These are phyloP conservation scores for Corymbia maculata DNA, from an alignment of 345 rosid genomes.

Conservation along the genomic window DNA sequence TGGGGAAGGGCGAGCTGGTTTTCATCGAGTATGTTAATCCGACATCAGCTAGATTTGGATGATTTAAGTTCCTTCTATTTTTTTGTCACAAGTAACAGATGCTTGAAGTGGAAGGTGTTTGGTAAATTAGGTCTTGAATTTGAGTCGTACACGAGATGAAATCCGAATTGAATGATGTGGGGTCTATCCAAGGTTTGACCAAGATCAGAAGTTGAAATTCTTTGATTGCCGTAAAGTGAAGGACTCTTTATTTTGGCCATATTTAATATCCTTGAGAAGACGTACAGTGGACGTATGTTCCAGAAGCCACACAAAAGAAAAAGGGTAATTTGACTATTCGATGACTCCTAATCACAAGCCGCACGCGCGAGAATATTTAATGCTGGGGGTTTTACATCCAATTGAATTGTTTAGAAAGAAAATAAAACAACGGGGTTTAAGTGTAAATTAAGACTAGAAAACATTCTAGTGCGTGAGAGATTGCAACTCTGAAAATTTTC, in stretches of 20 bases:
- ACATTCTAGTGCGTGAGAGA: no score
- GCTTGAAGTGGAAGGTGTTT: neutral
- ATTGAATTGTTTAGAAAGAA: no score
- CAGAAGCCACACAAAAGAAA: no score
- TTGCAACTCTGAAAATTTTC: no score
- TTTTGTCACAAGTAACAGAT: no score
- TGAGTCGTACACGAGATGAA: neutral
- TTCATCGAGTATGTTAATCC: neutral
- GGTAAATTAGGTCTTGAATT: no score
- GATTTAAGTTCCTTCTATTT: no score
- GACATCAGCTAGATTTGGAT: neutral
- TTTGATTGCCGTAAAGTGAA: neutral
- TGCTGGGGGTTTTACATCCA: no score
- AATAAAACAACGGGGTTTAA: no score
- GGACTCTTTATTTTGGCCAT: neutral
- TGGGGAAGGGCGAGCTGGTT: conserved; percentile 64
- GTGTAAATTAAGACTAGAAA: no score
- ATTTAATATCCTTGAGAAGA: neutral
- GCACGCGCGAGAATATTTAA: no score
- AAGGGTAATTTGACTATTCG: neutral
- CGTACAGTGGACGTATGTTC: neutral
- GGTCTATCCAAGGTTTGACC: neutral
- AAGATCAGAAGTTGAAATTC: neutral
- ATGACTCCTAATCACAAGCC: neutral
- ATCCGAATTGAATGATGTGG: neutral